Evolutionary conservation across 75 land plant species (phyloP).

Genomic region (Sequoiadendron giganteum): DNA sequence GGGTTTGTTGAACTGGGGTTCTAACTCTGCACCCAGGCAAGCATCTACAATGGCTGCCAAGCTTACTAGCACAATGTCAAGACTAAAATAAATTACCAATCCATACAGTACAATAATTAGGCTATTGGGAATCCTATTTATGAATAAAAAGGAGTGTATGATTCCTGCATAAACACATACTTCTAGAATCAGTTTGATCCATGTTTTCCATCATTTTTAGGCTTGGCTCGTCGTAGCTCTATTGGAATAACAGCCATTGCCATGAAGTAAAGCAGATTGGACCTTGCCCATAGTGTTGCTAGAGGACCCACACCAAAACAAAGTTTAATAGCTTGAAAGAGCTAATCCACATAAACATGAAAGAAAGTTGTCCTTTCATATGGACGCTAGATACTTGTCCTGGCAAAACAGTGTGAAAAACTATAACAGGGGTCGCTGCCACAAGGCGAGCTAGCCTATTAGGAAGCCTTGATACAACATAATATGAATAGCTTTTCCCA

Average conservation of each 20-base stretch:
- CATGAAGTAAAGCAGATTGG: conserved; percentile 22
- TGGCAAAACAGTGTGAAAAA: conserved; percentile 37
- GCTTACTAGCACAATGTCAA: conserved; percentile 36
- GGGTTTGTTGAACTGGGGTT: conserved; percentile 55
- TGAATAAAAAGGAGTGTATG: conserved; percentile 8
- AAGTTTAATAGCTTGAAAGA: conserved; percentile 63
- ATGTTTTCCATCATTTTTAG: background rate
- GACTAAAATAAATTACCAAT: conserved; percentile 28
- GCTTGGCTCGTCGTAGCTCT: conserved; percentile 13
- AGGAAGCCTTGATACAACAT: conserved; percentile 25
- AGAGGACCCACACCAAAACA: conserved; percentile 58
- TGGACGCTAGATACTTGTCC: conserved; percentile 25
- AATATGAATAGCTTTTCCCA: conserved; percentile 16
- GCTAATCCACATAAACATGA: conserved; percentile 64
- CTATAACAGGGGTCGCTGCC: conserved; percentile 39
- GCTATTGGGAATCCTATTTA: conserved; percentile 3
- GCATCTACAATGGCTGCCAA: conserved; percentile 20
- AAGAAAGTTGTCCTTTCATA: conserved; percentile 28
- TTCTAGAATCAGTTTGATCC: background rate
- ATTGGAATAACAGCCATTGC: conserved; percentile 35
- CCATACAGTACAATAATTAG: conserved; percentile 32
- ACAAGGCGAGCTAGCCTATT: conserved; percentile 43
- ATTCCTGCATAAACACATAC: conserved; percentile 9
- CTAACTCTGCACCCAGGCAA: conserved; percentile 38
- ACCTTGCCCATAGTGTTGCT: conserved; percentile 15